phyloP scores from a whole-genome alignment of 495 filamentous ascomycete species.

The Tuber brumale region DNA sequence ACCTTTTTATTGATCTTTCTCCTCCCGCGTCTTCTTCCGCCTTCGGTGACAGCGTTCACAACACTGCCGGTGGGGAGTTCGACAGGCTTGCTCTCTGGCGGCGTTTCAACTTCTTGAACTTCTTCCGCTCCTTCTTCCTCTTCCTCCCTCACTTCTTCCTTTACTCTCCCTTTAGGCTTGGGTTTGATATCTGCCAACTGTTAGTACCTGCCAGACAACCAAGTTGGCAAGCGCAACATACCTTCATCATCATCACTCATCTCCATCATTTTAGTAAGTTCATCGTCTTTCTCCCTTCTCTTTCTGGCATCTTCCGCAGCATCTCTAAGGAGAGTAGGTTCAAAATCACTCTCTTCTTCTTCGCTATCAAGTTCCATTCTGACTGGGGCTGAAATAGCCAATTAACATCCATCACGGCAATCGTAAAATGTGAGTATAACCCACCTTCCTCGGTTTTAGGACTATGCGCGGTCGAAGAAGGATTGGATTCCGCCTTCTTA shows the following conservation, averaged over 20 bases:
- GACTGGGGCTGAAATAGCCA: constrained; percentile 9
- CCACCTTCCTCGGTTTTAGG: constrained; percentile 28
- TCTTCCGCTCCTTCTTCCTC: not conserved
- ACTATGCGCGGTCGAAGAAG: constrained; percentile 39
- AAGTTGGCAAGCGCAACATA: constrained; percentile 5
- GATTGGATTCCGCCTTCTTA: constrained; percentile 38
- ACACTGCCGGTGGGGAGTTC: constrained; percentile 46
- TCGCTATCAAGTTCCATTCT: constrained; percentile 35
- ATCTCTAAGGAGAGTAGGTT: constrained; percentile 20
- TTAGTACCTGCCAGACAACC: constrained; percentile 1
- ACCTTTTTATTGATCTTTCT: constrained; percentile 84
- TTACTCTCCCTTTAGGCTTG: constrained; percentile 44
- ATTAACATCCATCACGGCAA: not conserved
- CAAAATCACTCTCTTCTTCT: constrained; percentile 32
- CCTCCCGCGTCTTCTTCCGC: constrained; percentile 69
- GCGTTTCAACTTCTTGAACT: constrained; percentile 39
- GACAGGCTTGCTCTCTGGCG: constrained; percentile 51
- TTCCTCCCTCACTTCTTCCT: constrained; percentile 29
- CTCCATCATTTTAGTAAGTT: constrained; percentile 67
- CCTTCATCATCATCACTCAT: constrained; percentile 51
- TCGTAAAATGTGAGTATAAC: not conserved
- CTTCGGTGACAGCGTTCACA: constrained; percentile 47
- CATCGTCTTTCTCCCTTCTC: constrained; percentile 51
- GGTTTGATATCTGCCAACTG: constrained; percentile 46
- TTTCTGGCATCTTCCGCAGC: constrained; percentile 48